Base-by-base conservation (phyloP, 106 monocot genomes). In the Cymbidium sinense region DNA sequence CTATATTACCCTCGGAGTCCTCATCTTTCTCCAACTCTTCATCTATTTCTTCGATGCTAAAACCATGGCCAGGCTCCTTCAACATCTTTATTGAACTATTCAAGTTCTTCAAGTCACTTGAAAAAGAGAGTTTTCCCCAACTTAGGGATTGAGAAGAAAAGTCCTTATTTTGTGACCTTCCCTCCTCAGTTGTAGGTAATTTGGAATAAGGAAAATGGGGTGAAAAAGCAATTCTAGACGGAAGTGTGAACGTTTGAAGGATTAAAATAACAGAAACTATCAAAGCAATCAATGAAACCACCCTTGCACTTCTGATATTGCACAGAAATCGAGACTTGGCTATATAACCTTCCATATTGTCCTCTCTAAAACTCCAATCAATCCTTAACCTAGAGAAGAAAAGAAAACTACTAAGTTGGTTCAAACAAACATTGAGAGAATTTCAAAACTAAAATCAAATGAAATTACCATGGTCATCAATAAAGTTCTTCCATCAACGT, bases 201-300 rank as follows among this genome's bases (percentile, higher is more conserved):
- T 74, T 43, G 19, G 50, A 44, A 39, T 34, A 52, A 34, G 80
- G 83, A 50, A 86, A 77, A 7, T 41, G n/a, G 77, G 77, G 80
- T 47, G 82, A 41, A 8, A 78, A 30, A 34, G 31, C 64, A 39
- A 28, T 80, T 64, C 76, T 74, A 62, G 80, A 73, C n/a, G 80
- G 44, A 51, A 85, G 70, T 64, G 64, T 80, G 74, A 80, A 84
- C 34, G 79, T 80, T 12, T 70, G 86, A 43, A 86, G 80, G 17
- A 80, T 70, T 61, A 85, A 30, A 73, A 82, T 36, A 20, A 75
- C 17, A 25, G 79, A 62, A 3, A 75, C 89, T 30, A 85, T 25
- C 67, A 84, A 72, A 28, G 77, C 75, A 25, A 84, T 62, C 19
- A 83, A 31, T 82, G 81, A 10, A 34, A 85, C 55, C 64, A 77